Conservation (phyloP, 352 stramenopile species). For the Globisporangium paroecandrum region DNA sequence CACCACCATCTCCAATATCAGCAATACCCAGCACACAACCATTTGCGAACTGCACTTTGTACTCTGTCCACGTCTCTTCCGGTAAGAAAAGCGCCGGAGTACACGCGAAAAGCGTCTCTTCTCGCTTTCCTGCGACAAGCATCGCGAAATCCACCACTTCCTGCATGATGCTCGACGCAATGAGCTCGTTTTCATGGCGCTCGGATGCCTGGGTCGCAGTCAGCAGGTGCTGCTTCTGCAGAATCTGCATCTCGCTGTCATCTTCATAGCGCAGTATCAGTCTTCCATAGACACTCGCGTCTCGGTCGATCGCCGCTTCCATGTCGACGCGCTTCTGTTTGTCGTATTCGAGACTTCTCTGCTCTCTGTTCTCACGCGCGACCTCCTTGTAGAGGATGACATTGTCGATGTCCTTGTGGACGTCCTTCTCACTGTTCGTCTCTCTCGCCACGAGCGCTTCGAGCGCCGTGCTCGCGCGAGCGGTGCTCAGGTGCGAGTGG, state of each 20-base stretch:
- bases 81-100: constrained; percentile 39
- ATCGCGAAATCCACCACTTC: constrained; percentile 60
- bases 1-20: not conserved
- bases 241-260: constrained; percentile 40
- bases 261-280: constrained; percentile 65
- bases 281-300: constrained; percentile 47
- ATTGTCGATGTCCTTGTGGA: constrained; percentile 35
- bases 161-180: constrained; percentile 35
- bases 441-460: constrained; percentile 40
- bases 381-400: constrained; percentile 72
- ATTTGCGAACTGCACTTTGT: constrained; percentile 44
- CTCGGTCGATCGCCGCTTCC: constrained; percentile 43
- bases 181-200: constrained; percentile 40
- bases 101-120: constrained; percentile 41
- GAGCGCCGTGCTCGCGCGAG: constrained; percentile 32
- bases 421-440: constrained; percentile 45
- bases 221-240: constrained; percentile 33
- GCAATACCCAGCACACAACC: not conserved
- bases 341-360: constrained; percentile 45
- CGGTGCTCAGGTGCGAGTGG: constrained; percentile 26
- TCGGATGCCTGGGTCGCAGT: constrained; percentile 31
- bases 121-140: constrained; percentile 43
- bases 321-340: constrained; percentile 46
- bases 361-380: constrained; percentile 49
- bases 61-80: constrained; percentile 49